phyloP scores from a whole-genome alignment of 371 early-diverging fungal genomes.

The Quaeritorhiza haematococci region DNA sequence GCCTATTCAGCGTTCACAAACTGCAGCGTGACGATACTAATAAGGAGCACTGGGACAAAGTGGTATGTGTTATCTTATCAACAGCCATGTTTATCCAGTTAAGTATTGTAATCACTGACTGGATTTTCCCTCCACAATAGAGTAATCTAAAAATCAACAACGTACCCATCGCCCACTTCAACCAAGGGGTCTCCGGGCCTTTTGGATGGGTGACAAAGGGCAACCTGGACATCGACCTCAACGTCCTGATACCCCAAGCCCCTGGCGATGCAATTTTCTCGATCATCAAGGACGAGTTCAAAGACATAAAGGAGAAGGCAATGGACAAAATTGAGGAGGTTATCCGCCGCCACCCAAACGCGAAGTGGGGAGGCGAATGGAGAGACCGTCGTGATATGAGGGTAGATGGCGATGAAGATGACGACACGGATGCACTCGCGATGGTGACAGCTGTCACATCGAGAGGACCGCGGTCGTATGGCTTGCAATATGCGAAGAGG shows the following conservation, averaged over 20 bases:
- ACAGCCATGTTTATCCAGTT: neutral
- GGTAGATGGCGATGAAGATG: slow-evolving; percentile 1
- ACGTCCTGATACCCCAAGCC: slow-evolving; percentile 35
- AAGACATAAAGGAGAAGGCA: slow-evolving; percentile 68
- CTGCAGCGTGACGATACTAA: slow-evolving; percentile 50
- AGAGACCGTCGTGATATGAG: no score
- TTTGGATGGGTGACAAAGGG: slow-evolving; percentile 92
- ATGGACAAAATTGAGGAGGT: slow-evolving; percentile 74
- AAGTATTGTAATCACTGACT: no score
- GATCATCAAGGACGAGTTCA: slow-evolving; percentile 41
- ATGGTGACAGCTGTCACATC: no score
- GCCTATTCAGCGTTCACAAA: slow-evolving; percentile 85
- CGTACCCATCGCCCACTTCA: slow-evolving; percentile 86
- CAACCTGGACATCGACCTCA: slow-evolving; percentile 69
- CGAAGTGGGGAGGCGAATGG: no score
- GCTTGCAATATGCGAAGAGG: no score
- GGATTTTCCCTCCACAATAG: slow-evolving; percentile 28
- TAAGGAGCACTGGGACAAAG: slow-evolving; percentile 19
- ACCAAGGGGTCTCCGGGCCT: slow-evolving; percentile 80
- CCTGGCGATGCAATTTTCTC: slow-evolving; percentile 25
- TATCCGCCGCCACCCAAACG: slow-evolving; percentile 17
- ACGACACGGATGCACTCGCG: neutral
- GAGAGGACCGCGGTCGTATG: no score
- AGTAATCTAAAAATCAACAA: slow-evolving; percentile 86
- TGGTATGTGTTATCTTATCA: no score